Evolutionary conservation across 805 yeast genomes (phyloP), one percentile per base, ranked within the genome.

Genomic region (Pichia sporocuriosa): DNA sequence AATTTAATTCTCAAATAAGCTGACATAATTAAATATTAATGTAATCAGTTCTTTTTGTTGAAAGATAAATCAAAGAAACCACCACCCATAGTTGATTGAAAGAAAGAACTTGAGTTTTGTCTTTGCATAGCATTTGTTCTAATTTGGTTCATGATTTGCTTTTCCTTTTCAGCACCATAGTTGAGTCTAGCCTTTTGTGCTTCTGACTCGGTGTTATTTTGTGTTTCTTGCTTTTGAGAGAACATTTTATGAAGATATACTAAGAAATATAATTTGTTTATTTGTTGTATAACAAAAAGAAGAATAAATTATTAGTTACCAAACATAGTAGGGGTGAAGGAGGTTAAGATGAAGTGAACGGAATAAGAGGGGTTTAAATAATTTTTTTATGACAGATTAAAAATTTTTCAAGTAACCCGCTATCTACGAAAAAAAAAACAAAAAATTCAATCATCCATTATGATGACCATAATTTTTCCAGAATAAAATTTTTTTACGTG

Each of bases 101-200:
- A 59, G 24, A 59, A 46, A 25, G 58, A 54, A 27, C 48, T 47
- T 38, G 51, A 48, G 33, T 45, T 49, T 30, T 50, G 45, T 48
- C 59, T 58, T 44, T 51, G 48, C 48, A 53, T 42, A 32, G 54
- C 53, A 19, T 53, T 40, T 23, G 47, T 49, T 59, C 67, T 59
- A 36, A 62, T 62, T 52, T 61, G 60, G 51, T 61, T 62, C 63
- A 62, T 56, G 44, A 62, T 61, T 44, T 62, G 66, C 57, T 60
- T 60, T 49, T 62, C 67, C 58, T 62, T 62, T 53, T 62, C 67
- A 45, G 67, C 66, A 49, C 67, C 67, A 45, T 50, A 62, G 51
- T 58, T 58, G 30, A 62, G 49, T 52, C 50, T 60, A 15, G 63
- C 55, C 46, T 57, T 59, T 42, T 48, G 49, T 38, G 51, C 61